These are phyloP conservation scores for Lachnellula suecica DNA, from an alignment of 2,329 filamentous ascomycete species.

Conservation along the genomic window DNA sequence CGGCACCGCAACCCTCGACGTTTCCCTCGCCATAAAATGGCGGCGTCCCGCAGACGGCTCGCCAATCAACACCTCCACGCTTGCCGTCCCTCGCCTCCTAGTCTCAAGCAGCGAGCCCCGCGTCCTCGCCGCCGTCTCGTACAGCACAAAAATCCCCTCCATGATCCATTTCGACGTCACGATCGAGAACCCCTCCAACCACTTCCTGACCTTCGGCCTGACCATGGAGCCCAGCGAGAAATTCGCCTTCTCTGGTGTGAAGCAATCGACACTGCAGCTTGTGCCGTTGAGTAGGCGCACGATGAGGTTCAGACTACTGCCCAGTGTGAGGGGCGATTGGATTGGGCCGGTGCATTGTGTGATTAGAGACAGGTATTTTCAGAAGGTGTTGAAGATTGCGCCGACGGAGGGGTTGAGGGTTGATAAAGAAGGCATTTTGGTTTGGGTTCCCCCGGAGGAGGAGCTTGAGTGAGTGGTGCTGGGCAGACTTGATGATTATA, in stretches of 20 bases:
- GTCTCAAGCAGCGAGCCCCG: constrained; percentile 84
- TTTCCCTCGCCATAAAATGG: constrained; percentile 78
- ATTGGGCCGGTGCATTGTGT: constrained; percentile 67
- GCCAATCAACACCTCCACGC: constrained; percentile 58
- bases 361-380: constrained; percentile 88
- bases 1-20: constrained; percentile 69
- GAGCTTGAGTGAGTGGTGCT: constrained; percentile 5
- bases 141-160: constrained; percentile 35
- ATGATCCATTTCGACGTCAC: constrained; percentile 57
- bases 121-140: constrained; percentile 60
- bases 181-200: constrained; percentile 90
- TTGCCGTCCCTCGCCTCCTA: constrained; percentile 77
- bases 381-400: constrained; percentile 81
- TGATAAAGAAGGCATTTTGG: constrained; percentile 61
- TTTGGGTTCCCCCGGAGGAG: constrained; percentile 56
- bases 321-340: constrained; percentile 65
- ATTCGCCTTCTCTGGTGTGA: constrained; percentile 90
- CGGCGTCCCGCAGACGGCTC: constrained; percentile 46
- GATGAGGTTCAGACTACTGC: constrained; percentile 73
- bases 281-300: constrained; percentile 76
- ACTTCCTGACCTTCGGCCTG: constrained; percentile 91
- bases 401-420: constrained; percentile 71
- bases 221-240: constrained; percentile 89
- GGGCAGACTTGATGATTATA: not conserved
- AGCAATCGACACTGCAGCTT: constrained; percentile 76